Conservation (phyloP, 176 grass and related monocot species). For the Musa troglodytarum region DNA sequence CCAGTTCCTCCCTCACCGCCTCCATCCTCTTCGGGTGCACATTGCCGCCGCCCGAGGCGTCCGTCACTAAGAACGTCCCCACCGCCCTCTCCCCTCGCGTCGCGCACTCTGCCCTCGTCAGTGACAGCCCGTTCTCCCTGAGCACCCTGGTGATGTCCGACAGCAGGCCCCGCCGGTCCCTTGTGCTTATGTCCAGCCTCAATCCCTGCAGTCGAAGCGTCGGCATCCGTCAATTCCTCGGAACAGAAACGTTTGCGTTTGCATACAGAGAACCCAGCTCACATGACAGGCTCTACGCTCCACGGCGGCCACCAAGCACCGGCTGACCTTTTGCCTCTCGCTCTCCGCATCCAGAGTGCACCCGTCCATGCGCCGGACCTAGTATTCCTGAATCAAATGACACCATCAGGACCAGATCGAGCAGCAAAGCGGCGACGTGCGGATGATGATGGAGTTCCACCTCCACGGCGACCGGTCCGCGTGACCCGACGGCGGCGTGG, state of each 20-base stretch:
- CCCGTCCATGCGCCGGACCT: background rate
- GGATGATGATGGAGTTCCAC: background rate
- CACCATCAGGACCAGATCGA: background rate
- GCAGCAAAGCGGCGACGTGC: background rate
- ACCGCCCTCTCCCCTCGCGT: slow-evolving; percentile 37
- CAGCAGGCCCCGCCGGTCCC: slow-evolving; percentile 37
- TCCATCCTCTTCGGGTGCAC: slow-evolving; percentile 35
- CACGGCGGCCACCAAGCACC: background rate
- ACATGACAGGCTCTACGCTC: slow-evolving; percentile 26
- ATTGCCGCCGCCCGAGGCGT: slow-evolving; percentile 29
- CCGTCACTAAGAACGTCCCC: slow-evolving; percentile 38
- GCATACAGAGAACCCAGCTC: background rate
- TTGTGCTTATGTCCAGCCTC: slow-evolving; percentile 38
- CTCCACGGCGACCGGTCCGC: slow-evolving; percentile 52
- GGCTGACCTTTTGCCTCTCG: background rate
- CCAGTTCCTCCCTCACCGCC: slow-evolving; percentile 27
- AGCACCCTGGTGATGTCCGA: slow-evolving; percentile 49
- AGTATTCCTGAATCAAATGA: background rate
- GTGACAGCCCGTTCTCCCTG: slow-evolving; percentile 46
- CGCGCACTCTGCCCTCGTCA: slow-evolving; percentile 32
- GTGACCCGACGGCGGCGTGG: slow-evolving; percentile 49
- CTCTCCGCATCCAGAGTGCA: background rate
- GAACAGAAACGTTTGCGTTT: background rate
- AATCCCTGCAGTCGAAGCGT: slow-evolving; percentile 32
- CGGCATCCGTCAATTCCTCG: slow-evolving; percentile 3